phyloP scores from a whole-genome alignment of 2,329 filamentous ascomycete species.

The Fusarium sublunatum region DNA sequence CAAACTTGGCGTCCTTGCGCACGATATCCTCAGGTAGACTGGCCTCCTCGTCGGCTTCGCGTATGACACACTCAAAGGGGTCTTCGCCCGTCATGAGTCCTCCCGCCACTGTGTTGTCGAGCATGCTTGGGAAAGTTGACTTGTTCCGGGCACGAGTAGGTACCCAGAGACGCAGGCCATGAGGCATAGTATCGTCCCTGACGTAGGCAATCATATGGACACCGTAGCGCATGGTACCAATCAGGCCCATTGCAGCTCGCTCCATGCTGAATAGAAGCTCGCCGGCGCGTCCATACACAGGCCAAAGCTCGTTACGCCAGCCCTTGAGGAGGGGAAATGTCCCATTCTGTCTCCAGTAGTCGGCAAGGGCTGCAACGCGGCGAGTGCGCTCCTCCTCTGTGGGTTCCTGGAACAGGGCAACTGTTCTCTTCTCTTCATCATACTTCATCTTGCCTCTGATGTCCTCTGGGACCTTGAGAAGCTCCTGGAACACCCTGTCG shows the following conservation, averaged over 20 bases:
- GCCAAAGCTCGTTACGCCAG: slow-evolving; percentile 85
- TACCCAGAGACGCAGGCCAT: slow-evolving; percentile 84
- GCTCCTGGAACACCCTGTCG: slow-evolving; percentile 61
- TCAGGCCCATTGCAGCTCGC: slow-evolving; percentile 76
- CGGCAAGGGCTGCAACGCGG: slow-evolving; percentile 65
- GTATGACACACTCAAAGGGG: slow-evolving; percentile 82
- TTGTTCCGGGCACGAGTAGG: slow-evolving; percentile 81
- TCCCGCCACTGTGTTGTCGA: slow-evolving; percentile 94
- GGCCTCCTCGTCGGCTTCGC: slow-evolving; percentile 92
- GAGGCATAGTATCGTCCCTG: slow-evolving; percentile 50
- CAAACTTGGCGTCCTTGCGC: slow-evolving; percentile 65
- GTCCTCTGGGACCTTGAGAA: slow-evolving; percentile 59
- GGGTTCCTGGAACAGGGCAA: slow-evolving; percentile 70
- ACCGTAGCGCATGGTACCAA: slow-evolving; percentile 82
- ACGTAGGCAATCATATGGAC: slow-evolving; percentile 84
- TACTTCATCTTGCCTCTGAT: slow-evolving; percentile 71
- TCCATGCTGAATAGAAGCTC: slow-evolving; percentile 80
- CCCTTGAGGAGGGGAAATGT: slow-evolving; percentile 80
- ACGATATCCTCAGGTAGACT: slow-evolving; percentile 78
- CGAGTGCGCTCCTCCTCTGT: slow-evolving; percentile 72
- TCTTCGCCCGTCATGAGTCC: slow-evolving; percentile 81
- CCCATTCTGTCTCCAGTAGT: slow-evolving; percentile 74
- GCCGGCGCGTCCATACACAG: slow-evolving; percentile 75
- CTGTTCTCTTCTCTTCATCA: slow-evolving; percentile 67
- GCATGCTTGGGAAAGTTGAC: slow-evolving; percentile 88